Conservation (phyloP, 768 basidiomycete genomes). For the Kwoniella newhampshirensis region DNA sequence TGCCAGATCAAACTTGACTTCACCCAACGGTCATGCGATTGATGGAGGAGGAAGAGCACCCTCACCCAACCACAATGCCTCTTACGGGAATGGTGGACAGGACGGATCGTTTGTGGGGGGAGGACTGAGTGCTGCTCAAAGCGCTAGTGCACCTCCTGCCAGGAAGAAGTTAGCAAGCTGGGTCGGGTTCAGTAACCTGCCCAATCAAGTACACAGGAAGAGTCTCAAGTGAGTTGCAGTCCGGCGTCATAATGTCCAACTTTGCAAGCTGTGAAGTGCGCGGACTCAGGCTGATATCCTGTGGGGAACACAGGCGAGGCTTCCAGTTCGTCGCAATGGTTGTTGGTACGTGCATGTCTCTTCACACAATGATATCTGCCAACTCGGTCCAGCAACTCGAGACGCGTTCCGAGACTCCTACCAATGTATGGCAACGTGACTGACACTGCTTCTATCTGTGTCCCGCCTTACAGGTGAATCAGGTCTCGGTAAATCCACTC, state of each 20-base stretch:
- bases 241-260: background rate
- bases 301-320: conserved; percentile 55
- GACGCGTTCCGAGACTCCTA: too few relatives aligned
- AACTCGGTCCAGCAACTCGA: too few relatives aligned
- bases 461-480: conserved; percentile 64
- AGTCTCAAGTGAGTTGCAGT: conserved; percentile 76
- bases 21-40: conserved; percentile 9
- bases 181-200: conserved; percentile 78
- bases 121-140: too few relatives aligned
- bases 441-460: background rate
- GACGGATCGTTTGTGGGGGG: too few relatives aligned
- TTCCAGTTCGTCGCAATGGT: conserved; percentile 99
- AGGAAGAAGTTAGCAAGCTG: conserved; percentile 52
- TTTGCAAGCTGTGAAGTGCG: background rate
- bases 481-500: conserved; percentile 95
- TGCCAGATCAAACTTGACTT: conserved; percentile 6
- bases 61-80: background rate
- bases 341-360: conserved; percentile 69
- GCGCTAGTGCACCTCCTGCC: conserved; percentile 11
- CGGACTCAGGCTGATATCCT: background rate
- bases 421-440: too few relatives aligned
- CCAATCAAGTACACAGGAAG: conserved; percentile 99
- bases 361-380: too few relatives aligned
- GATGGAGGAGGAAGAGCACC: too few relatives aligned
- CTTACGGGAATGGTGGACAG: background rate